Evolutionary conservation across 768 basidiomycete species (phyloP), one percentile per base, ranked within the genome.

Genomic region (Dendrothele bispora): DNA sequence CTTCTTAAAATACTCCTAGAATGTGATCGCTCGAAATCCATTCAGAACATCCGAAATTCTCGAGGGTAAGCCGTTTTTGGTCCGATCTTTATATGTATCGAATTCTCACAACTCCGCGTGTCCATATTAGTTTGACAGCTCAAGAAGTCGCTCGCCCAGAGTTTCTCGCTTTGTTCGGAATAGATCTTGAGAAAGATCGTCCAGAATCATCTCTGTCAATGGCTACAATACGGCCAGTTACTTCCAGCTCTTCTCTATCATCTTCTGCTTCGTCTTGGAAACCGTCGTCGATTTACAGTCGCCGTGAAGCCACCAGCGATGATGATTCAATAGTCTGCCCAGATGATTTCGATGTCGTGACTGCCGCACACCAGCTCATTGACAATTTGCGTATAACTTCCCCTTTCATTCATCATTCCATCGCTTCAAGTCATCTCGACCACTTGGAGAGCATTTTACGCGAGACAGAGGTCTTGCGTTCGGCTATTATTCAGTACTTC

Each of bases 71-170:
- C n/a, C n/a, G n/a, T n/a, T n/a, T n/a, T 68, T 26, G 32, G 32
- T 12, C 30, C 49, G 20, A 32, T 27, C 47, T 43, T 37, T 50
- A 7, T 12, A 6, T 14, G 5, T 25, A 20, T 14, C 7, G 30
- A 10, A 32, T 32, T 32, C 7, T 14, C 27, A 26, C 36, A 20
- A 18, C 38, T 21, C 3, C 1, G 35, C 27, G 11, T 29, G 44
- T 53, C 25, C n/a, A 40, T 32, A 41, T 48, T 43, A 29, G 51
- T 49, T 48, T 46, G 27, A 88, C 85, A 7, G 77, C 88, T 14
- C 55, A 80, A 28, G 84, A 89, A 49, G 79, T 89, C 7, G 80
- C 79, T 21, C 80, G 79, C 61, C 79, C 83, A 8, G 81, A 87
- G 51, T 84, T 86, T 49, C 77, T 79, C n/a, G 56, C 58, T 15